Conservation (phyloP, 2,329 filamentous ascomycete species). For the Aspergillus ibericus region DNA sequence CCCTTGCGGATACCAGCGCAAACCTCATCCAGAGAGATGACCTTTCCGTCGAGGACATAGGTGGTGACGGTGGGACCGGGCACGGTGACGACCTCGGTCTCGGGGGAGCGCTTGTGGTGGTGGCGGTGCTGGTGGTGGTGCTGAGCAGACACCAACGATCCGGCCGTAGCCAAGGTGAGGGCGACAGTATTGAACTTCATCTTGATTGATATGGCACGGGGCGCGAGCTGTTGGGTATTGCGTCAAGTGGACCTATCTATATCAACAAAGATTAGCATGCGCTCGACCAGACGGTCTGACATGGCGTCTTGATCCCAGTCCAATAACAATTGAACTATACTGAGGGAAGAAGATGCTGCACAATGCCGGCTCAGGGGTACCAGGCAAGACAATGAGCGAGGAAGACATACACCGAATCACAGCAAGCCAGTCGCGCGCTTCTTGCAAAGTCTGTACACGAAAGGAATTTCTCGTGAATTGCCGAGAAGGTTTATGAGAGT, state of each 20-base stretch:
- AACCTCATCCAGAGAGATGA: constrained; percentile 55
- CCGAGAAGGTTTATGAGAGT: constrained; percentile 10
- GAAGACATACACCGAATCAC: constrained; percentile 31
- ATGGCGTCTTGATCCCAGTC: no score
- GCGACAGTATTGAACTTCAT: constrained; percentile 46
- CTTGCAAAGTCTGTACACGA: constrained; percentile 28
- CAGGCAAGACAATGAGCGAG: background rate
- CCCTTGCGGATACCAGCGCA: constrained; percentile 70
- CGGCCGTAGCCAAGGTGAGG: constrained; percentile 44
- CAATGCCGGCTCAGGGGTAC: background rate
- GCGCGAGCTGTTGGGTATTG: background rate
- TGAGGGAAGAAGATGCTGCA: background rate
- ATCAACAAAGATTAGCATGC: background rate
- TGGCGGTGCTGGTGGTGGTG: constrained; percentile 45
- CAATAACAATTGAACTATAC: background rate
- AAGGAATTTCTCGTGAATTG: constrained; percentile 9
- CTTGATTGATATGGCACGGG: constrained; percentile 17
- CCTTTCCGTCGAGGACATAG: constrained; percentile 67
- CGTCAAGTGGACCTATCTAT: background rate
- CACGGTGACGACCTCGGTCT: constrained; percentile 55
- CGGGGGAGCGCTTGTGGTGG: constrained; percentile 43
- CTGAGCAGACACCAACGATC: constrained; percentile 44
- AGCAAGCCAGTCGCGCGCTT: constrained; percentile 30
- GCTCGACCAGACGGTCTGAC: background rate
- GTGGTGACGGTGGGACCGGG: constrained; percentile 64